Evolutionary conservation across 1,139 yeast species (phyloP), one percentile per base, ranked within the genome.

Genomic region (Meyerozyma smithsonii): DNA sequence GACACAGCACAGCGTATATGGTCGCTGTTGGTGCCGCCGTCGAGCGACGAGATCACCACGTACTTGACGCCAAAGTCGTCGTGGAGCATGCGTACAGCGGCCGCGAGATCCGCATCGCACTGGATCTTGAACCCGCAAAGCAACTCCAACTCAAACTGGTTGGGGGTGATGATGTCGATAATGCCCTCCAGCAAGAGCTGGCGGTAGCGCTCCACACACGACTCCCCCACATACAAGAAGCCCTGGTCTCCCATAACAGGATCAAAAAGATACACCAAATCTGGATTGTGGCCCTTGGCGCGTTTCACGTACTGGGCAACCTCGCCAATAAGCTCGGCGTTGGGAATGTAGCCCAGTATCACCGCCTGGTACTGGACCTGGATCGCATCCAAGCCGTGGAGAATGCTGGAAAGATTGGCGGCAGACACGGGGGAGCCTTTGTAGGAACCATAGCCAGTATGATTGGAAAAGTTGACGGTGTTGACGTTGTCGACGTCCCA

Each of bases 231-330:
- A 54, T 92, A 92, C 20, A 90, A 58, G 43, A 72, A 74, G 2
- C 95, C 96, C 49, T 87, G 82, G 59, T 92, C 98, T 11, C 98
- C 98, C 73, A 92, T 74, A 2, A 92, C 97, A 1, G 98, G 97
- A 56, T 92, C 98, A 46, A 89, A 59, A 10, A 89, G 66, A 81
- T 94, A 84, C 24, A 55, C 34, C 2, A 47, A 39, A 4, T 59
- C 32, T 4, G 64, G 50, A 10, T 52, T 48, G 12, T 48, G 55
- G 40, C 40, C 43, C 21, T 35, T 41, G 28, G 32, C 21, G 41
- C 41, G 8, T 32, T 39, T 36, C 19, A 48, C 39, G 33, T 43
- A 45, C 25, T 34, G 39, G 30, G 45, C 46, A 19, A 65, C 54
- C 6, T 45, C 36, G 2, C 40, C 41, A 23, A 69, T 58, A 21